Conservation (phyloP, 2,329 filamentous ascomycete species). For the Cercospora janseana region DNA sequence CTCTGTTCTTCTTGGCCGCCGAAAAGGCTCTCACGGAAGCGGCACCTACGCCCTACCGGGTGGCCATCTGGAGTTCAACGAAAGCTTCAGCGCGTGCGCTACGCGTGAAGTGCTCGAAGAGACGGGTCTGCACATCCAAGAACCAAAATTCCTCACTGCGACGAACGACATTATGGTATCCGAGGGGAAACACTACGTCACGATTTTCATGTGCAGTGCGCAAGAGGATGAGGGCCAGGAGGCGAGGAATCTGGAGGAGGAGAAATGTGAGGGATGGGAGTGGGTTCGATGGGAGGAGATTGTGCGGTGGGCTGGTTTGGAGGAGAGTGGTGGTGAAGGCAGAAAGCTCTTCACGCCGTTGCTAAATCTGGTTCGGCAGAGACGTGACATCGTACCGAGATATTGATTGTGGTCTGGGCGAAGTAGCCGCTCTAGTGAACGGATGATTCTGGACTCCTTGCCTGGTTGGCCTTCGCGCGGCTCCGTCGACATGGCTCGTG, state of each 20-base stretch:
- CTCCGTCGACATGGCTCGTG: no score
- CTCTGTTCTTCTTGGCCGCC: conserved; percentile 49
- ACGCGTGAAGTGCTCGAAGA: conserved; percentile 69
- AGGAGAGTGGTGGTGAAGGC: conserved; percentile 32
- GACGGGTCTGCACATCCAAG: conserved; percentile 59
- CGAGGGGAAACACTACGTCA: conserved; percentile 70
- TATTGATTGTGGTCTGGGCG: neutral
- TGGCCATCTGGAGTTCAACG: conserved; percentile 70
- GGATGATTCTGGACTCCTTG: no score
- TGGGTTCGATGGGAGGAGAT: conserved; percentile 54
- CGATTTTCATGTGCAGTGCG: conserved; percentile 62
- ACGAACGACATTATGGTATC: conserved; percentile 66
- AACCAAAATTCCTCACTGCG: conserved; percentile 55
- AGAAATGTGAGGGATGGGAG: conserved; percentile 57
- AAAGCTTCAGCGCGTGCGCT: conserved; percentile 62
- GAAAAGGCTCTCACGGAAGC: conserved; percentile 49
- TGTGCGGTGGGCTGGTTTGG: conserved; percentile 27
- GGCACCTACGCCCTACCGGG: conserved; percentile 57
- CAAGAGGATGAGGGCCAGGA: conserved; percentile 50
- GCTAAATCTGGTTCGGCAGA: conserved; percentile 46
- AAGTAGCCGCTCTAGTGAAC: no score
- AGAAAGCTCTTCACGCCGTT: conserved; percentile 49
- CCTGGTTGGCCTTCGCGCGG: no score
- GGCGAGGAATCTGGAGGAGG: conserved; percentile 50
- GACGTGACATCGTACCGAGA: conserved; percentile 30